These are phyloP conservation scores for Backusella morwellensis DNA, from an alignment of 192 early-diverging fungal genomes.

Conservation along the genomic window DNA sequence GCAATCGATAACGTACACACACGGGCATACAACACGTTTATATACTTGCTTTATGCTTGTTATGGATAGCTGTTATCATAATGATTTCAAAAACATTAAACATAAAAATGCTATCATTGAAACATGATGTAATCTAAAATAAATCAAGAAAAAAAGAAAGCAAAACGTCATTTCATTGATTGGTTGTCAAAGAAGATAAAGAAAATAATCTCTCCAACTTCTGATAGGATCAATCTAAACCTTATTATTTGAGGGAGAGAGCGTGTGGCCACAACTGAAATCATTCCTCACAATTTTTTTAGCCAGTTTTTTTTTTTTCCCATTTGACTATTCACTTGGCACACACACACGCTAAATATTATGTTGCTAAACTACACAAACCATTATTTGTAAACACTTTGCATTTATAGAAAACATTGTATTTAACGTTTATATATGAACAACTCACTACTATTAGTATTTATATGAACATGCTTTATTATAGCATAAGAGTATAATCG, in stretches of 20 bases:
- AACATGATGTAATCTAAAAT: neutral
- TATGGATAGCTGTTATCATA: neutral
- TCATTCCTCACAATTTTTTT: neutral
- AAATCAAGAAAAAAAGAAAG: neutral
- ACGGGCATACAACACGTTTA: neutral
- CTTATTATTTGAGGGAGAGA: neutral
- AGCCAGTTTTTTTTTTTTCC: neutral
- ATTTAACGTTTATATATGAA: too few relatives aligned
- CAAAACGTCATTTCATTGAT: neutral
- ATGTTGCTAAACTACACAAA: neutral
- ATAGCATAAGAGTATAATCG: too few relatives aligned
- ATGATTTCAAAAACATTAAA: neutral
- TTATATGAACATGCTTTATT: too few relatives aligned
- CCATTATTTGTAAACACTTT: too few relatives aligned
- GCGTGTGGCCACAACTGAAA: neutral
- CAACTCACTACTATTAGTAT: too few relatives aligned
- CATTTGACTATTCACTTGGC: neutral
- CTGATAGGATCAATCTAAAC: constrained; percentile 1
- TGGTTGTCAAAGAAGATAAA: constrained; percentile 1
- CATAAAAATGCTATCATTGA: neutral
- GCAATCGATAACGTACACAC: neutral
- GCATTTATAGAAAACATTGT: too few relatives aligned
- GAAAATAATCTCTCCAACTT: neutral
- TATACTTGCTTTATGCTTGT: neutral
- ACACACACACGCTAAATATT: neutral